These are phyloP conservation scores for Claviceps capensis DNA, from an alignment of 2,329 filamentous ascomycete species.

Conservation along the genomic window DNA sequence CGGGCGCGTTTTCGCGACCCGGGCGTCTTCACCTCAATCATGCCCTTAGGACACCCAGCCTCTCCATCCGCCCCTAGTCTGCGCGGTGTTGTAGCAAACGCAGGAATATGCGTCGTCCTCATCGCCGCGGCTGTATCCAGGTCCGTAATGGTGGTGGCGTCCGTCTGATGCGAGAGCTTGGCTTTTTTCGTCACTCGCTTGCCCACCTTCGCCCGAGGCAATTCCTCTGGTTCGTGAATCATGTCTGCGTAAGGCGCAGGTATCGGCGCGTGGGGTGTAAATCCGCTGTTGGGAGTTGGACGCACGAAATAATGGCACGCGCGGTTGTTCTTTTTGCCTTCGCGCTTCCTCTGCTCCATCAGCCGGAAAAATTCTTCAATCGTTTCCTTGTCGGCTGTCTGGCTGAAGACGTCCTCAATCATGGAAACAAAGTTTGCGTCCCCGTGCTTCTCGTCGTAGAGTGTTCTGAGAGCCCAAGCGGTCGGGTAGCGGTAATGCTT, in stretches of 20 bases:
- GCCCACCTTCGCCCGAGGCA: conserved; percentile 6
- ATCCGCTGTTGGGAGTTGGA: conserved; percentile 27
- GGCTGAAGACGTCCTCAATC: conserved; percentile 43
- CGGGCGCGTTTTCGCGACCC: conserved; percentile 20
- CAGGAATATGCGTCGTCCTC: background rate
- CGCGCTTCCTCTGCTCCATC: conserved; percentile 39
- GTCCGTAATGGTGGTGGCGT: conserved; percentile 1
- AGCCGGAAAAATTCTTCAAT: conserved; percentile 36
- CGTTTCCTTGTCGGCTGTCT: conserved; percentile 40
- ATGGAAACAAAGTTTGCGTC: conserved; percentile 40
- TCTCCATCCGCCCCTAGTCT: background rate
- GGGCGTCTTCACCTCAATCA: conserved; percentile 21
- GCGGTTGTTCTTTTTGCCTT: conserved; percentile 39
- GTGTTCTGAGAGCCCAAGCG: conserved; percentile 44
- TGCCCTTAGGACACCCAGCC: background rate
- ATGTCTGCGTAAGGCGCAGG: conserved; percentile 35
- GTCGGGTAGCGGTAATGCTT: conserved; percentile 44
- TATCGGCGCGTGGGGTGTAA: conserved; percentile 31
- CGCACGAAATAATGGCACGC: conserved; percentile 41
- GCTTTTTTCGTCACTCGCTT: conserved; percentile 23
- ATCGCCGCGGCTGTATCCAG: background rate
- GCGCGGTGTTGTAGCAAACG: conserved; percentile 1
- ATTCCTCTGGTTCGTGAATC: conserved; percentile 15
- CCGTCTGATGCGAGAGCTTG: conserved; percentile 17
- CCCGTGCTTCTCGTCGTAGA: conserved; percentile 43